Base-by-base conservation (phyloP, 2,329 filamentous ascomycete species). In the Pyricularia sp. region DNA sequence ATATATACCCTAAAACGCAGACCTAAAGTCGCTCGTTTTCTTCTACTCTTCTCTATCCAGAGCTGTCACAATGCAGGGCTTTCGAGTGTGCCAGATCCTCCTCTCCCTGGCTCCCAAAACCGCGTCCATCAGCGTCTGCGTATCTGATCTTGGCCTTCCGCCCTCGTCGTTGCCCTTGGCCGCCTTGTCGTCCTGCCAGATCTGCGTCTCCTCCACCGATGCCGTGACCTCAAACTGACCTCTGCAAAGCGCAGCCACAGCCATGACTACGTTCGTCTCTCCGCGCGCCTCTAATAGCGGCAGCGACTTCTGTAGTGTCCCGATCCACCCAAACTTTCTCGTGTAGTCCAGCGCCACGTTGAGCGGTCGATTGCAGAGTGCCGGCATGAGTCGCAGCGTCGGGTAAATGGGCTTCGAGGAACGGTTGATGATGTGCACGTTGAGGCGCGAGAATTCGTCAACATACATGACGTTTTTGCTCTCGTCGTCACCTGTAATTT, bases 151-250 rank as follows among this genome's bases (percentile, higher is more conserved):
- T 62, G 74, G 74, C 66, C 63, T 57, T 1, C 62, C 65, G 65
- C 66, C 68, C 67, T 73, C 70, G 53, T 74, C 68, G 67, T 69
- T 71, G 40, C n/a, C 61, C 33, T 22, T 22, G 19, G 24, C 31
- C 28, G 33, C 16, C 22, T 1, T 16, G 33, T 60, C 65, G 62
- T 78, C 69, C 28, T 68, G 70, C 77, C 77, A 81, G 8, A 90
- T 72, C 66, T 82, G 81, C 3, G 89, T 85, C 78, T 97, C 93
- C 75, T 97, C 93, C 0, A 96, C 85, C 13, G 84, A 88, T 5
- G 88, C 91, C 28, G 84, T 85, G 26, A 96, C 81, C 74, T 96
- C 92, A 73, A 93, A 96, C 68, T 90, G 86, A 19, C 93, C 93
- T 60, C 86, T 82, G 69, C 89, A 92, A 40, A 96, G 82, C 35